These are phyloP conservation scores for Butyriboletus loyo DNA, from an alignment of 768 basidiomycete genomes.

Conservation along the genomic window DNA sequence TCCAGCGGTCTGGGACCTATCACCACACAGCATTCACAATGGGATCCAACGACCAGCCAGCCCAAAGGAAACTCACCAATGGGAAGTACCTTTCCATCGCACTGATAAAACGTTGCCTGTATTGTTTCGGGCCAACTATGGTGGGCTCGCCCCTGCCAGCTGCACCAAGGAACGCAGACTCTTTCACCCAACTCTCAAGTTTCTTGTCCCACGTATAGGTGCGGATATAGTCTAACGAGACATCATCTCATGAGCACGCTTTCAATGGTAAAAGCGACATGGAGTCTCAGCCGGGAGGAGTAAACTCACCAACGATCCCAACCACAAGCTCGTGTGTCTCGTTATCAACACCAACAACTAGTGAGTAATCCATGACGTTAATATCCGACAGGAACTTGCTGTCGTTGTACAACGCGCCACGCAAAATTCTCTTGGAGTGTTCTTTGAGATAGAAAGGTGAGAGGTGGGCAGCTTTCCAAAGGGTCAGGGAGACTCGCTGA, in stretches of 20 bases:
- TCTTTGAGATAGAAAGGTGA: constrained; percentile 94
- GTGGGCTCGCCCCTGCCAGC: constrained; percentile 88
- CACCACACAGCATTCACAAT: neutral
- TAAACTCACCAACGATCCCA: constrained; percentile 86
- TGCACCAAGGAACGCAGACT: constrained; percentile 84
- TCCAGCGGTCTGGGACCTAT: constrained; percentile 87
- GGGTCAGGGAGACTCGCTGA: constrained; percentile 2
- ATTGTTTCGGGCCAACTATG: constrained; percentile 94
- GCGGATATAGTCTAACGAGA: constrained; percentile 76
- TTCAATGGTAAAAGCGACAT: neutral
- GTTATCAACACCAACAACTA: constrained; percentile 94
- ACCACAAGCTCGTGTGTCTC: constrained; percentile 87
- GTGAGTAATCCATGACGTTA: constrained; percentile 97
- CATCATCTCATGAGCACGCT: constrained; percentile 2
- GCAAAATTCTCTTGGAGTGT: constrained; percentile 89
- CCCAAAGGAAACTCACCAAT: constrained; percentile 47
- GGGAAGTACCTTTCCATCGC: constrained; percentile 92
- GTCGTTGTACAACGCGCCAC: constrained; percentile 90
- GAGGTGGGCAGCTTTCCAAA: constrained; percentile 67
- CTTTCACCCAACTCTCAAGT: constrained; percentile 97
- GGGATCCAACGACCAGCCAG: neutral
- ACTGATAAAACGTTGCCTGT: constrained; percentile 80
- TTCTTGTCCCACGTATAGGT: constrained; percentile 99
- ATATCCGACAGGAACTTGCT: constrained; percentile 92
- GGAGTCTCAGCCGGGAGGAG: neutral